phyloP scores from a whole-genome alignment of 306 rosid species.

The Rosa multiflora region DNA sequence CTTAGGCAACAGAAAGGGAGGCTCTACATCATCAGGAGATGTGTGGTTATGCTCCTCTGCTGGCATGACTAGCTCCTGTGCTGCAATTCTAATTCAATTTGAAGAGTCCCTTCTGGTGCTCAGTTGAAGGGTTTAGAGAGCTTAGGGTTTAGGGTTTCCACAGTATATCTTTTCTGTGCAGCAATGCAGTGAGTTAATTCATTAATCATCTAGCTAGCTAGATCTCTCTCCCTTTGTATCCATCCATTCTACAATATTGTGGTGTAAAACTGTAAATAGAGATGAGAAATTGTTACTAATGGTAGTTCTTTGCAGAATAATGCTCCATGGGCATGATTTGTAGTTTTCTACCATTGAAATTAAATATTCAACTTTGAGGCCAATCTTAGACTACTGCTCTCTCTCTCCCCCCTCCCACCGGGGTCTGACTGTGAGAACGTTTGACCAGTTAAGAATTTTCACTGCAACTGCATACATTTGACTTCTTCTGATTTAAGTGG shows the following conservation, averaged over 20 bases:
- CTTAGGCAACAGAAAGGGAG: conserved; percentile 77
- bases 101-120: not conserved
- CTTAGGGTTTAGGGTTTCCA: not conserved
- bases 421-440: not conserved
- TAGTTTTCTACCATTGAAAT: not conserved
- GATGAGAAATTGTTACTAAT: not conserved
- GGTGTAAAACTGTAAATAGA: not conserved
- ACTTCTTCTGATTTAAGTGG: not conserved
- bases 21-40: conserved; percentile 77
- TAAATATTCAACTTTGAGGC: not conserved
- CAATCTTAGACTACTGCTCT: too few species aligned
- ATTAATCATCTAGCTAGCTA: not conserved
- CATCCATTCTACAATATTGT: not conserved
- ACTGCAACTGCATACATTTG: not conserved
- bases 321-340: not conserved
- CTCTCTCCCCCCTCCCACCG: not conserved
- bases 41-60: conserved; percentile 85
- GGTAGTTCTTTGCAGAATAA: not conserved
- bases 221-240: not conserved
- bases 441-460: not conserved
- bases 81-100: not conserved
- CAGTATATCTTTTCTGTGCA: not conserved
- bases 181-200: not conserved
- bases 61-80: conserved; percentile 60
- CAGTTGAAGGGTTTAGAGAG: not conserved